phyloP scores from a whole-genome alignment of 306 rosid species.

The Notholithocarpus densiflorus region DNA sequence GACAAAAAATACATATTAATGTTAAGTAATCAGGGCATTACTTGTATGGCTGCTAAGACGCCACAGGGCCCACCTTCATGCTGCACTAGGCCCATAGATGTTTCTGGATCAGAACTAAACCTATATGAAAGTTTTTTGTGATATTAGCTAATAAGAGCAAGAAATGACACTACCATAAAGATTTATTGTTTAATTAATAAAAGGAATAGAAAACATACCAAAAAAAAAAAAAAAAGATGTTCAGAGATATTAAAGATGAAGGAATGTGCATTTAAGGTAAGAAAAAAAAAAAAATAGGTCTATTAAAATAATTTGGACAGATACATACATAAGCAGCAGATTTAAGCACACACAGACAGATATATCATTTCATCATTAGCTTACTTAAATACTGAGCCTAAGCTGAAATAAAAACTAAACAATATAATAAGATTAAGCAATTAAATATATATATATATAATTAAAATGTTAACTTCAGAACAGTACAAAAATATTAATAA shows the following conservation, averaged over 20 bases:
- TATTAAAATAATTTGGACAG: neutral
- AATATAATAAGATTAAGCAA: neutral
- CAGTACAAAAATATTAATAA: neutral
- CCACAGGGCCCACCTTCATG: conserved; percentile 99
- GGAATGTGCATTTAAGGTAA: neutral
- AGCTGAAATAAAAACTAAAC: neutral
- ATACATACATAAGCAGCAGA: neutral
- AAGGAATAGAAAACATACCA: neutral
- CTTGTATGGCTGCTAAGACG: conserved; percentile 97
- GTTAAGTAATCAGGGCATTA: conserved; percentile 43
- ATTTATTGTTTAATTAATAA: neutral
- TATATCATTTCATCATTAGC: neutral
- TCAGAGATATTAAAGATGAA: neutral
- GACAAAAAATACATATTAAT: conserved; percentile 17
- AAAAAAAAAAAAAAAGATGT: neutral
- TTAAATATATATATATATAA: neutral
- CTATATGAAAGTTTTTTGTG: conserved; percentile 27
- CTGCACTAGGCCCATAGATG: conserved; percentile 97
- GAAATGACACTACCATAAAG: conserved; percentile 19
- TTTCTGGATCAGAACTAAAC: conserved; percentile 72
- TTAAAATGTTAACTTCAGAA: neutral
- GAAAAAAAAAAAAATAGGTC: neutral
- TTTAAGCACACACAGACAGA: neutral
- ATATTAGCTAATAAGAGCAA: conserved; percentile 35
- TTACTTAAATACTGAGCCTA: neutral